phyloP scores from a whole-genome alignment of 2,329 filamentous ascomycete species.

The Rutstroemia sp. region DNA sequence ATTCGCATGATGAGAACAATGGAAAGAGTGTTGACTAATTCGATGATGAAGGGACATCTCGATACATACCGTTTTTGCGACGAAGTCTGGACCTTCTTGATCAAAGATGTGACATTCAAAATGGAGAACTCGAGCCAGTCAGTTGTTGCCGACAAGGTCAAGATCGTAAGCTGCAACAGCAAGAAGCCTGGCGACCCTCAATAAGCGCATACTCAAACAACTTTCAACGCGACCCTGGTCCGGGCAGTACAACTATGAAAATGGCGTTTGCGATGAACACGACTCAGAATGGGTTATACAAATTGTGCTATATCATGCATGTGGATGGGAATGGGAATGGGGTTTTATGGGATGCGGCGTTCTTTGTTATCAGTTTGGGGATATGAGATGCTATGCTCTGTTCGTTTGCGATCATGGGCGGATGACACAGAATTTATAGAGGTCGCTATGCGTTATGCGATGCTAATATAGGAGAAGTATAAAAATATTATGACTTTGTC shows the following conservation, averaged over 20 bases:
- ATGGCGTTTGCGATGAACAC: neutral
- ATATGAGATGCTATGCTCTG: neutral
- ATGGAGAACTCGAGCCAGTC: constrained; percentile 68
- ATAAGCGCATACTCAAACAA: constrained; percentile 6
- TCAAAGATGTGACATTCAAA: constrained; percentile 99
- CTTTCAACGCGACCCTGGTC: no score
- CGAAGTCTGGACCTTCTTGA: constrained; percentile 98
- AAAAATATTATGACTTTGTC: neutral
- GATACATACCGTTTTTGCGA: constrained; percentile 99
- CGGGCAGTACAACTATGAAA: neutral
- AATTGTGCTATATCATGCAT: neutral
- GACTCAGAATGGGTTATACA: neutral
- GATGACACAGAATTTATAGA: neutral
- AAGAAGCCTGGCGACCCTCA: constrained; percentile 62
- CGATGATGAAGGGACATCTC: constrained; percentile 66
- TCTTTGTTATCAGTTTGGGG: neutral
- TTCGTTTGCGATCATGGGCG: neutral
- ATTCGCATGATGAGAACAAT: neutral
- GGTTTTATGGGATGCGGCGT: neutral
- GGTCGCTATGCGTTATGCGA: neutral
- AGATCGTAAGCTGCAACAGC: constrained; percentile 97
- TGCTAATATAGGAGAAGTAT: neutral
- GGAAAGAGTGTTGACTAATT: constrained; percentile 16
- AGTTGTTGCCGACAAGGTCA: constrained; percentile 83
- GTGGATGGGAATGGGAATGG: neutral